Percentiles rank a stretch among this genome's conserved stretches.
Conservation (phyloP, 345 rosid species). For the Eucalyptus regnans region DNA sequence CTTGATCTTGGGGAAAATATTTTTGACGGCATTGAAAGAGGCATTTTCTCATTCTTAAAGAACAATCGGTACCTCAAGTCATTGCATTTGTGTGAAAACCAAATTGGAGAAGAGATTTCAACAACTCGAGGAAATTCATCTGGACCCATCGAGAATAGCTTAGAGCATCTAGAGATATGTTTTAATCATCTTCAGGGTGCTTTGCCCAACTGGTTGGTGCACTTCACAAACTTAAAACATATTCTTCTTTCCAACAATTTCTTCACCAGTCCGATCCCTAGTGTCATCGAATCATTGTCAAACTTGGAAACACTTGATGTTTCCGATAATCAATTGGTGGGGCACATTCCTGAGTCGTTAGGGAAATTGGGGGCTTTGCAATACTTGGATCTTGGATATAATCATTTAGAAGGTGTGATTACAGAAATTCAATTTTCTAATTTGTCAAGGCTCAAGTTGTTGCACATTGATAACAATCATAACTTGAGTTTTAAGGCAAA, state of each 20-base stretch:
- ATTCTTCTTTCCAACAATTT: background rate
- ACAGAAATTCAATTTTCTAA: background rate
- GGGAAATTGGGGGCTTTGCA: too few relatives aligned
- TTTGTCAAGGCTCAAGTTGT: background rate
- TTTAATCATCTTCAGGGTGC: fast-evolving
- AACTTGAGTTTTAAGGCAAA: background rate
- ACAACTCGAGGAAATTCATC: background rate
- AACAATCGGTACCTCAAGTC: background rate
- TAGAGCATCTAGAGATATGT: background rate
- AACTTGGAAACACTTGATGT: background rate
- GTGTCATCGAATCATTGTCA: background rate
- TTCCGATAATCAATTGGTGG: fast-evolving
- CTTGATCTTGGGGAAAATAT: fast-evolving
- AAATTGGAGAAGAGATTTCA: background rate
- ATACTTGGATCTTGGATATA: too few relatives aligned
- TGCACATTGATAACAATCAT: background rate
- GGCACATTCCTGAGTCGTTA: fast-evolving
- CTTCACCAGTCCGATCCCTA: background rate
- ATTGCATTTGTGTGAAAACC: background rate
- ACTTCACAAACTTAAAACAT: background rate
- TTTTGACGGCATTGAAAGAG: background rate
- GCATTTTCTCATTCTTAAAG: background rate
- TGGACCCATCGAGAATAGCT: background rate
- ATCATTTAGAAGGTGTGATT: background rate
- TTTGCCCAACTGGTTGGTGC: background rate